Evolutionary conservation across 768 basidiomycete species (phyloP).

Genomic region (Mrakia blollopis): DNA sequence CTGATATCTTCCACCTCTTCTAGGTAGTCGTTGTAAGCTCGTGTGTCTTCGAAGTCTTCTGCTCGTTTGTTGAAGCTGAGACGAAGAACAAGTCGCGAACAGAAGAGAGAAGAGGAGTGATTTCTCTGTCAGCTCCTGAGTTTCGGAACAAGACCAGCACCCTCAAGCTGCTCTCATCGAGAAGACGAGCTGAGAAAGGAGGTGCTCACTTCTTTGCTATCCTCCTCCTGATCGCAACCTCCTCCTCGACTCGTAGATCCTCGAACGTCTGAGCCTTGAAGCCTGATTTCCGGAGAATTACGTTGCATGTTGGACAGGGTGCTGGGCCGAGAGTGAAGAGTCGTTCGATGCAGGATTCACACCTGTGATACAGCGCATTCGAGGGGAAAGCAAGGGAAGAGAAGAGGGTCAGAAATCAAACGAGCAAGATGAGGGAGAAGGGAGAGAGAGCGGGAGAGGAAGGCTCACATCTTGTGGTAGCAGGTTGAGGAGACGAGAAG

Average conservation of each 20-base stretch:
- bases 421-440: not conserved
- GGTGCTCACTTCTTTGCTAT: conserved; percentile 87
- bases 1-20: conserved; percentile 93
- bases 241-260: conserved; percentile 86
- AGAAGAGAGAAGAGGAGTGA: not conserved
- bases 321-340: conserved; percentile 93
- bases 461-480: conserved; percentile 88
- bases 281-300: conserved; percentile 81
- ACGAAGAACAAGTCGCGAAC: no score
- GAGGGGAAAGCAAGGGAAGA: not conserved
- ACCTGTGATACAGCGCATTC: conserved; percentile 69
- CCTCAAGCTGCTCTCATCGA: no score
- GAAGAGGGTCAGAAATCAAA: not conserved
- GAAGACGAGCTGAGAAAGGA: no score
- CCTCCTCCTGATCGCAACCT: conserved; percentile 79
- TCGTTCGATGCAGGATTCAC: conserved; percentile 96
- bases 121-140: not conserved
- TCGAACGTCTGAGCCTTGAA: conserved; percentile 94
- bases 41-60: conserved; percentile 77
- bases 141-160: not conserved
- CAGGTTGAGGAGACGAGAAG: conserved; percentile 84
- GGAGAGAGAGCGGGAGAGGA: not conserved
- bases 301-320: conserved; percentile 88
- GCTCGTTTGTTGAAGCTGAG: conserved; percentile 85
- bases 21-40: conserved; percentile 87